These are phyloP conservation scores for Trifolium fragiferum DNA, from an alignment of 306 rosid species.

Conservation along the genomic window DNA sequence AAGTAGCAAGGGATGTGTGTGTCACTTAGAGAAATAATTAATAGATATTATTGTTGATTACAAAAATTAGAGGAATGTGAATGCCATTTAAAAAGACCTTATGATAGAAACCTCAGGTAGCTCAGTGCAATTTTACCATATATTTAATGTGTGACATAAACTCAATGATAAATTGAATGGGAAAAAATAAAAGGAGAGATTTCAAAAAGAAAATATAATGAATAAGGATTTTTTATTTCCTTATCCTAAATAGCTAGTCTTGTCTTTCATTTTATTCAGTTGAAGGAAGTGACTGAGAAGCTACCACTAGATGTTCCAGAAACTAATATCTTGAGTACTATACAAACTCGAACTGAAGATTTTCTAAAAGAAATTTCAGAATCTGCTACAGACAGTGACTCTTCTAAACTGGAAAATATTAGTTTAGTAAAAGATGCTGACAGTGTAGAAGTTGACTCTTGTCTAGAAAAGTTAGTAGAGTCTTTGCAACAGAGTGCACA, in stretches of 20 bases:
- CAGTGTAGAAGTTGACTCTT: neutral
- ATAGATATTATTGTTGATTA: neutral
- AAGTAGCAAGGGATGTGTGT: neutral
- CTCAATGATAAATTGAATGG: neutral
- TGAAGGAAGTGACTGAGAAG: conserved; percentile 59
- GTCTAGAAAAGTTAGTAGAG: conserved; percentile 36
- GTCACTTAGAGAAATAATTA: neutral
- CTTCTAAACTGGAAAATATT: conserved; percentile 27
- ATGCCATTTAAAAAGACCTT: neutral
- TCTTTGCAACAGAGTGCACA: conserved; percentile 40
- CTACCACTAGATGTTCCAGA: conserved; percentile 60
- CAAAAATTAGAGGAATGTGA: neutral
- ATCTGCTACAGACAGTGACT: conserved; percentile 38
- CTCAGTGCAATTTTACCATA: neutral
- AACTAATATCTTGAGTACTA: conserved; percentile 44
- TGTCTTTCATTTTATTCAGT: conserved; percentile 48
- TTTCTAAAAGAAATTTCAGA: conserved; percentile 49
- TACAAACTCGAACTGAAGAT: conserved; percentile 56
- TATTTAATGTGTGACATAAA: conserved; percentile 1
- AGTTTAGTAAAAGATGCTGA: neutral
- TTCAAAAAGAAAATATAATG: neutral
- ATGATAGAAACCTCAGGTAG: neutral
- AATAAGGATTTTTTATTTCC: neutral
- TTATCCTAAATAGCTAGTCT: conserved; percentile 31
- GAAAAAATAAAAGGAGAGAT: neutral